These are phyloP conservation scores for Tolypocladium ovalisporum DNA, from an alignment of 2,329 filamentous ascomycete species.

Conservation along the genomic window DNA sequence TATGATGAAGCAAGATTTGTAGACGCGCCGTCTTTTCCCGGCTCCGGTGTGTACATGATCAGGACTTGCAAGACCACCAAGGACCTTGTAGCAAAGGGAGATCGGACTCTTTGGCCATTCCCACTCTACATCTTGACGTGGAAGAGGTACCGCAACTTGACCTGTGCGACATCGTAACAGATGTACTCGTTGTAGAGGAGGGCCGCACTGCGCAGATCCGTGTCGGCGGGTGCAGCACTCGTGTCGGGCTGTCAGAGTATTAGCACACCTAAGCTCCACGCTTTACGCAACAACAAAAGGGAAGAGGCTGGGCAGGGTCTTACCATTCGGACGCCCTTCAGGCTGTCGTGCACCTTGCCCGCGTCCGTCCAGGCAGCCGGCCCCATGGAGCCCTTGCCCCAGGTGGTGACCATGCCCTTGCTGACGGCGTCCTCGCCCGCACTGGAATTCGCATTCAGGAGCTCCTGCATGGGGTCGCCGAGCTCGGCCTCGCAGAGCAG, in stretches of 20 bases:
- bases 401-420: conserved; percentile 54
- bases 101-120: neutral
- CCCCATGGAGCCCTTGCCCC: conserved; percentile 54
- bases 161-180: conserved; percentile 57
- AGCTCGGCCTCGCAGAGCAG: conserved; percentile 74
- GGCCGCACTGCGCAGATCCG: conserved; percentile 30
- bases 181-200: conserved; percentile 68
- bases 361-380: conserved; percentile 71
- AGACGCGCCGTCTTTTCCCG: too few relatives aligned
- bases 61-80: too few relatives aligned
- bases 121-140: conserved; percentile 28
- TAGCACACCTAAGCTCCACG: conserved; percentile 3
- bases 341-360: conserved; percentile 46
- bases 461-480: conserved; percentile 60
- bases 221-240: conserved; percentile 32
- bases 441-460: conserved; percentile 44
- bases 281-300: neutral
- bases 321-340: conserved; percentile 63
- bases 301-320: conserved; percentile 14
- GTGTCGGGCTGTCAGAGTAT: conserved; percentile 35
- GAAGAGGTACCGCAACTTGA: conserved; percentile 60
- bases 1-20: neutral
- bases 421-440: conserved; percentile 54
- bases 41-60: too few relatives aligned
- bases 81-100: too few relatives aligned